A percentile compares a stretch with the other conserved stretches of the same genome.
Conservation (phyloP, 768 basidiomycete species). For the Pisolithus microcarpus region DNA sequence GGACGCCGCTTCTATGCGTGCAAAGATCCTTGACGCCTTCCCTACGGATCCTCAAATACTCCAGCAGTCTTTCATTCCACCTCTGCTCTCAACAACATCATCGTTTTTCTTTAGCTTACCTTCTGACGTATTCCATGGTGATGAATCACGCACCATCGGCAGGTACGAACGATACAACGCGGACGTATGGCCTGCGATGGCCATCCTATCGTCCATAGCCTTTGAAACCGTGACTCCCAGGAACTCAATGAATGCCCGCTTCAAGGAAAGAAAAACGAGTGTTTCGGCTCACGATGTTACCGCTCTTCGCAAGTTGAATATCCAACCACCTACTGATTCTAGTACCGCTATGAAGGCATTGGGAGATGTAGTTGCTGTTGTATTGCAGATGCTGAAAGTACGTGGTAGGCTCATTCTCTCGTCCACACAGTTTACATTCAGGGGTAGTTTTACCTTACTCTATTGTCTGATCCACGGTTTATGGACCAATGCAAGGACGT, state of each 20-base stretch:
- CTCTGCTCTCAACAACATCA: conserved; percentile 14
- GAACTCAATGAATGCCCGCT: neutral
- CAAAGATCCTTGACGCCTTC: conserved; percentile 27
- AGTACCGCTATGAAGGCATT: conserved; percentile 8
- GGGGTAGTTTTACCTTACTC: conserved; percentile 8
- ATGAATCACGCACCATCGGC: conserved; percentile 1
- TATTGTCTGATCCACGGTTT: conserved; percentile 1
- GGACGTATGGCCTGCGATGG: conserved; percentile 8
- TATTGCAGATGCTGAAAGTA: conserved; percentile 21
- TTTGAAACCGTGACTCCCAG: neutral
- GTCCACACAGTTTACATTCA: neutral
- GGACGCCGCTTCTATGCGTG: neutral
- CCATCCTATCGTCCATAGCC: conserved; percentile 3
- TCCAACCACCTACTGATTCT: conserved; percentile 14
- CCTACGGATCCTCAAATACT: conserved; percentile 17
- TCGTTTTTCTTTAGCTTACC: conserved; percentile 12
- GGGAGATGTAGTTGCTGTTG: conserved; percentile 13
- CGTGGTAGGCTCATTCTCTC: neutral
- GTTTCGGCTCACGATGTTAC: conserved; percentile 14
- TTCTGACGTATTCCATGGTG: neutral
- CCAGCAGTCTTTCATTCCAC: conserved; percentile 8
- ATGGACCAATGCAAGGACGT: neutral
- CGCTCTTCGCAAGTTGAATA: conserved; percentile 20
- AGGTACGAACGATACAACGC: conserved; percentile 9
- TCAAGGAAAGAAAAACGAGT: conserved; percentile 4